Evolutionary conservation across 371 early-diverging fungal species (phyloP).

Genomic region (Smittium culicis): DNA sequence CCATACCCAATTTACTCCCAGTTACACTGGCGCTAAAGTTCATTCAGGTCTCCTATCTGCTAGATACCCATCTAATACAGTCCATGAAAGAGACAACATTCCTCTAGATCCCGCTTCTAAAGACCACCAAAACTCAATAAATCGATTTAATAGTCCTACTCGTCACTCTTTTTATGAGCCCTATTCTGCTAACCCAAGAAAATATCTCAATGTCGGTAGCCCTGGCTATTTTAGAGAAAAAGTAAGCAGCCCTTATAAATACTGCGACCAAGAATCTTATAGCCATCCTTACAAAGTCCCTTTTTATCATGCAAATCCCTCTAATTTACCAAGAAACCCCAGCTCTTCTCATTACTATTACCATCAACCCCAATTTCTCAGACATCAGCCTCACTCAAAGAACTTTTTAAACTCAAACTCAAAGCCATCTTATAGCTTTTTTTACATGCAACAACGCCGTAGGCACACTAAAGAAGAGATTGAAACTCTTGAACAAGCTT

Average conservation of each 20-base stretch:
- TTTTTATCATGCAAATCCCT: too few species aligned
- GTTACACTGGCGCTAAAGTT: not conserved
- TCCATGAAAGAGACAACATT: not conserved
- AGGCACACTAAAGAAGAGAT: constrained; percentile 6
- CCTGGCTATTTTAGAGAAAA: not conserved
- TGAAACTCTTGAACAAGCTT: not conserved
- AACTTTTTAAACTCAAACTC: not conserved
- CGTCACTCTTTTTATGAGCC: not conserved
- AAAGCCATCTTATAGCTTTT: not conserved
- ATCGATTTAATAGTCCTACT: not conserved
- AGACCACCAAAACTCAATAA: not conserved
- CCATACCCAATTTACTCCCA: not conserved
- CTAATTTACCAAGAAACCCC: too few species aligned
- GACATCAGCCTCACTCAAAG: not conserved
- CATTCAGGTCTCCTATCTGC: not conserved
- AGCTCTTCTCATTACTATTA: not conserved
- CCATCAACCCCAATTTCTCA: not conserved
- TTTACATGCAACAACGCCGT: constrained; percentile 9
- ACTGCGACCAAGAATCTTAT: not conserved
- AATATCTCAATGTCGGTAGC: too few species aligned
- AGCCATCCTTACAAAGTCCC: not conserved
- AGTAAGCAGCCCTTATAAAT: not conserved
- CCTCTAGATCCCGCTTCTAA: not conserved
- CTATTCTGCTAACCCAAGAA: not conserved
- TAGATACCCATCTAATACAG: not conserved